A percentile compares a stretch with the other conserved stretches of the same genome.
These are phyloP conservation scores for Saccharomycopsis guyanensis DNA, from an alignment of 805 yeast genomes.

Conservation along the genomic window DNA sequence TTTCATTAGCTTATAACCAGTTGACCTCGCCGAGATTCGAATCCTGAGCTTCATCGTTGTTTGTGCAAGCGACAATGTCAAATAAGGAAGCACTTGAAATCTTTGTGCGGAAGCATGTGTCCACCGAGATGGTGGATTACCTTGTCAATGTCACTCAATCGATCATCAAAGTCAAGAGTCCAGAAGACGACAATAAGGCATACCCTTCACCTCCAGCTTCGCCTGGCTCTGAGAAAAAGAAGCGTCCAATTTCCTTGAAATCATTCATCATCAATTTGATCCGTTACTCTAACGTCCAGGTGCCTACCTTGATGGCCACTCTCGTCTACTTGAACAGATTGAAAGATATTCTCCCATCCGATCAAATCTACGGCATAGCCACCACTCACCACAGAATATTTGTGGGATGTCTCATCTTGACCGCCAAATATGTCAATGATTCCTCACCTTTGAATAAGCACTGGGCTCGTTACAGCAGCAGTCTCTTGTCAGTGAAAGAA, in stretches of 20 bases:
- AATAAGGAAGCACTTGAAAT: slow-evolving; percentile 21
- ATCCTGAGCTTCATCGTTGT: too few species aligned
- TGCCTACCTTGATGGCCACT: slow-evolving; percentile 70
- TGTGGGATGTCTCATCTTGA: slow-evolving; percentile 63
- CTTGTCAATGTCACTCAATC: slow-evolving; percentile 18
- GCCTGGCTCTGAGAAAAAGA: slow-evolving; percentile 21
- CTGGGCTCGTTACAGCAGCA: slow-evolving; percentile 77
- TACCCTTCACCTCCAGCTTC: slow-evolving; percentile 32
- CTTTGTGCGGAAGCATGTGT: slow-evolving; percentile 21
- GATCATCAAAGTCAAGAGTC: slow-evolving; percentile 20
- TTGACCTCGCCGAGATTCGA: too few species aligned
- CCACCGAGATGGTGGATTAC: slow-evolving; percentile 22
- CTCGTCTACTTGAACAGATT: slow-evolving; percentile 59
- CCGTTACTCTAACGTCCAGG: slow-evolving; percentile 69
- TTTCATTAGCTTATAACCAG: too few species aligned
- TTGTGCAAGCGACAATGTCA: too few species aligned
- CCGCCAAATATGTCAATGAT: slow-evolving; percentile 71
- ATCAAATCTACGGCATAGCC: slow-evolving; percentile 65
- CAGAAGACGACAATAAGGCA: slow-evolving; percentile 8
- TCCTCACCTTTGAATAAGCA: slow-evolving; percentile 70
- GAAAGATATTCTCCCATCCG: slow-evolving; percentile 53
- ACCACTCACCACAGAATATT: slow-evolving; percentile 76
- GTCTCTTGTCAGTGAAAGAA: slow-evolving; percentile 58
- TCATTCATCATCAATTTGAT: slow-evolving; percentile 67
- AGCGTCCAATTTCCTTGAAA: slow-evolving; percentile 53